These are phyloP conservation scores for Aspergillus steynii DNA, from an alignment of 495 filamentous ascomycete genomes.

Conservation along the genomic window DNA sequence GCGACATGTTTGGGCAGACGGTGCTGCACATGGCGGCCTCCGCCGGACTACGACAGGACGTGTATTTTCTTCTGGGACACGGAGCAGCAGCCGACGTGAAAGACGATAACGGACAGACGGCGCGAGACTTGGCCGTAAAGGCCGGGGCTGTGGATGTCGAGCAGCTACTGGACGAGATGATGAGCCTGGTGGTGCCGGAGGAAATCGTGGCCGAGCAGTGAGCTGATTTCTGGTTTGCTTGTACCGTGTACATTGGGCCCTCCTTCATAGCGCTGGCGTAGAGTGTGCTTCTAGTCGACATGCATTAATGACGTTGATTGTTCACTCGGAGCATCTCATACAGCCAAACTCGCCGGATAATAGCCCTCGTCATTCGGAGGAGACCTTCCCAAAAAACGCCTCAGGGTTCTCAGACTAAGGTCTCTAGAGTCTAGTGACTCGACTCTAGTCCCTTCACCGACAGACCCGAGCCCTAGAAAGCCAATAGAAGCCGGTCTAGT, in stretches of 20 bases:
- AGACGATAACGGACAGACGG: constrained; percentile 20
- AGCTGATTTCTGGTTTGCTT: not conserved
- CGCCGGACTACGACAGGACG: constrained; percentile 25
- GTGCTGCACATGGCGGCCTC: constrained; percentile 32
- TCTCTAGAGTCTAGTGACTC: too few species aligned
- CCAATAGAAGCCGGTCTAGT: not conserved
- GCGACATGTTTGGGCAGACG: constrained; percentile 34
- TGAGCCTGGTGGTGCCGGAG: not conserved
- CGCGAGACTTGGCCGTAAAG: constrained; percentile 15
- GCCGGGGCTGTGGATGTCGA: constrained; percentile 10
- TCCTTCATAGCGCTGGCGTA: not conserved
- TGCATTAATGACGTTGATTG: not conserved
- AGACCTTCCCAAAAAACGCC: not conserved
- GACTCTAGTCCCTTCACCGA: not conserved
- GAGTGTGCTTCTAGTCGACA: not conserved
- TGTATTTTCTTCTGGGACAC: constrained; percentile 28
- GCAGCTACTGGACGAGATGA: constrained; percentile 11
- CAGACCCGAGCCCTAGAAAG: not conserved
- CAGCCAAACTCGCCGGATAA: not conserved
- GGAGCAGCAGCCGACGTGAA: constrained; percentile 20
- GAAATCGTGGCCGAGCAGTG: not conserved
- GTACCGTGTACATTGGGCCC: not conserved
- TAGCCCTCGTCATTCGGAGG: not conserved
- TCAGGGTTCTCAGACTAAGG: not conserved
- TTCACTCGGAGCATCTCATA: not conserved